Conservation (phyloP, 2,329 filamentous ascomycete genomes). For the Chrysoporthe austroafricana region DNA sequence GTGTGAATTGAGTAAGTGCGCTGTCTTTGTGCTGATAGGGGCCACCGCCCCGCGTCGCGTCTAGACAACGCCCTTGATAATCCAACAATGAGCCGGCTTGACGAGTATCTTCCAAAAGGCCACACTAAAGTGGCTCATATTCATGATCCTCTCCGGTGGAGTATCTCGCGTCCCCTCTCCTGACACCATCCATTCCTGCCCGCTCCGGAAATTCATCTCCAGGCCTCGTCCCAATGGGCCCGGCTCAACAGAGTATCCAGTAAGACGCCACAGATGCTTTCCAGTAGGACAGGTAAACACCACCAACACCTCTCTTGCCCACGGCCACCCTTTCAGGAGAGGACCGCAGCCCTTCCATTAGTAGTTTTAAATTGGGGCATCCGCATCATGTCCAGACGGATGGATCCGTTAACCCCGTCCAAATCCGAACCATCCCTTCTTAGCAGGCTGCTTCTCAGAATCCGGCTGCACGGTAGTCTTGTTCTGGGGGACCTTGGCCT, state of each 20-base stretch:
- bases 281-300: neutral
- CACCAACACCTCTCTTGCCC: neutral
- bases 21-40: conserved; percentile 9
- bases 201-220: neutral
- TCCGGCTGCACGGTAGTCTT: conserved; percentile 37
- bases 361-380: neutral
- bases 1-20: conserved; percentile 10
- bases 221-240: neutral
- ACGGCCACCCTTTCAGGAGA: neutral
- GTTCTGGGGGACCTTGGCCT: conserved; percentile 34
- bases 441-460: conserved; percentile 55
- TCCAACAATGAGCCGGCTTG: neutral
- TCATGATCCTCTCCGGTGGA: neutral
- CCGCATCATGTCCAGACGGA: neutral
- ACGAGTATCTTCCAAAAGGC: neutral
- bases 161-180: neutral
- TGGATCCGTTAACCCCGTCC: conserved; percentile 46
- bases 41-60: neutral
- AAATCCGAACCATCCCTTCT: conserved; percentile 81
- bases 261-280: neutral
- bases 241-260: neutral
- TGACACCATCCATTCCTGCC: neutral
- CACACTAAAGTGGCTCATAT: neutral
- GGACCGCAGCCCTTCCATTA: neutral
- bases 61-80: neutral